Conservation (phyloP, 345 rosid genomes). For the Pistacia vera region DNA sequence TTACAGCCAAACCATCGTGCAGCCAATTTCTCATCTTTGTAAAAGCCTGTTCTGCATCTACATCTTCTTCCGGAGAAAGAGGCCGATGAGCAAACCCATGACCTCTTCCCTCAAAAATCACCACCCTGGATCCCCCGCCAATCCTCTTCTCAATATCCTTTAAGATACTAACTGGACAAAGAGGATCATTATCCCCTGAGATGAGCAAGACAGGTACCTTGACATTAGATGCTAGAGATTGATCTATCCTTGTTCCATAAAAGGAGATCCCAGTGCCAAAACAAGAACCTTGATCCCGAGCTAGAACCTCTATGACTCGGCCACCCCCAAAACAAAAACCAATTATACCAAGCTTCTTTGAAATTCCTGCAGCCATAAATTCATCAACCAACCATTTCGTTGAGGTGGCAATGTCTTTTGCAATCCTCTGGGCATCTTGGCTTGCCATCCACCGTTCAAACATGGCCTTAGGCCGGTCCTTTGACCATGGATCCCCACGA, state of each 20-base stretch:
- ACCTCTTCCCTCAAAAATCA: constrained; percentile 69
- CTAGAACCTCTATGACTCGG: constrained; percentile 60
- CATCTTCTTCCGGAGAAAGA: constrained; percentile 69
- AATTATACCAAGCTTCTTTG: constrained; percentile 77
- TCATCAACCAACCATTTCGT: constrained; percentile 82
- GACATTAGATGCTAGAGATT: constrained; percentile 37
- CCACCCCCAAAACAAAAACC: constrained; percentile 96
- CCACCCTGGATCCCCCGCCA: constrained; percentile 50
- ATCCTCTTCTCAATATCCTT: constrained; percentile 49
- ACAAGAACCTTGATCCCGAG: constrained; percentile 47
- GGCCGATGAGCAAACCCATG: constrained; percentile 84
- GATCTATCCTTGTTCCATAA: constrained; percentile 81
- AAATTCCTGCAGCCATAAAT: constrained; percentile 71
- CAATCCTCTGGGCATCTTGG: constrained; percentile 56
- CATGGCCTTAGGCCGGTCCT: constrained; percentile 42
- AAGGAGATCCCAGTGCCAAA: constrained; percentile 75
- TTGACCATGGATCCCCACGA: constrained; percentile 80
- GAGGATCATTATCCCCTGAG: constrained; percentile 74
- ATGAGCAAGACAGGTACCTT: constrained; percentile 75
- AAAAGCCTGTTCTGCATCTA: constrained; percentile 79
- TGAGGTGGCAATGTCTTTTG: constrained; percentile 48
- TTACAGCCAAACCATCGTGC: constrained; percentile 40
- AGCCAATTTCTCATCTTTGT: constrained; percentile 71
- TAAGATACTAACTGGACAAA: constrained; percentile 50
- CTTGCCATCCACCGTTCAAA: constrained; percentile 56